phyloP scores from a whole-genome alignment of 2,329 filamentous ascomycete genomes.

The Clarireedia sp. region DNA sequence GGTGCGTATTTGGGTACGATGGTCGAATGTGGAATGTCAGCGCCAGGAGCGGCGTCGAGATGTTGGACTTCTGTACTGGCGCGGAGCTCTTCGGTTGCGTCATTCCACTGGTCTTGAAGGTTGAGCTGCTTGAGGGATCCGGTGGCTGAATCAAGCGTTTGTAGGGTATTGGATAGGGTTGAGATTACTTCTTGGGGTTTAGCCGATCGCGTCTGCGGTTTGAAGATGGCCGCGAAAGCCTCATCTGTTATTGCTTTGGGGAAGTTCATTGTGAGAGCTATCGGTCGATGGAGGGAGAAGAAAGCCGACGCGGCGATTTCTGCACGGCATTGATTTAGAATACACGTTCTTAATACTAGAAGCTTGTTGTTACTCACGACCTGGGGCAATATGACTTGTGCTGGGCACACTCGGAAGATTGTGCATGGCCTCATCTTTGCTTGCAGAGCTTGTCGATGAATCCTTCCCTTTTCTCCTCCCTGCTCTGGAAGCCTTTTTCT shows the following conservation, averaged over 20 bases:
- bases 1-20: conserved; percentile 66
- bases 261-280: conserved; percentile 77
- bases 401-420: conserved; percentile 67
- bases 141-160: conserved; percentile 52
- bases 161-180: conserved; percentile 53
- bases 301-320: conserved; percentile 85
- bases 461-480: conserved; percentile 51
- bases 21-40: conserved; percentile 53
- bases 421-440: conserved; percentile 39
- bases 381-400: conserved; percentile 62
- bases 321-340: conserved; percentile 32
- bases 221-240: conserved; percentile 79
- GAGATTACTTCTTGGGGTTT: conserved; percentile 54
- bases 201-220: conserved; percentile 42
- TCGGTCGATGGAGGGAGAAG: conserved; percentile 91
- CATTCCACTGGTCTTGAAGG: conserved; percentile 23
- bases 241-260: conserved; percentile 64
- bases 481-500: conserved; percentile 36
- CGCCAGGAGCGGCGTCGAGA: conserved; percentile 37
- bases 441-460: conserved; percentile 30
- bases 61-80: conserved; percentile 41
- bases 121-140: conserved; percentile 24
- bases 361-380: conserved; percentile 39
- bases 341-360: neutral
- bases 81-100: conserved; percentile 31